These are phyloP conservation scores for Penicillium lagena DNA, from an alignment of 495 filamentous ascomycete species.

Conservation along the genomic window DNA sequence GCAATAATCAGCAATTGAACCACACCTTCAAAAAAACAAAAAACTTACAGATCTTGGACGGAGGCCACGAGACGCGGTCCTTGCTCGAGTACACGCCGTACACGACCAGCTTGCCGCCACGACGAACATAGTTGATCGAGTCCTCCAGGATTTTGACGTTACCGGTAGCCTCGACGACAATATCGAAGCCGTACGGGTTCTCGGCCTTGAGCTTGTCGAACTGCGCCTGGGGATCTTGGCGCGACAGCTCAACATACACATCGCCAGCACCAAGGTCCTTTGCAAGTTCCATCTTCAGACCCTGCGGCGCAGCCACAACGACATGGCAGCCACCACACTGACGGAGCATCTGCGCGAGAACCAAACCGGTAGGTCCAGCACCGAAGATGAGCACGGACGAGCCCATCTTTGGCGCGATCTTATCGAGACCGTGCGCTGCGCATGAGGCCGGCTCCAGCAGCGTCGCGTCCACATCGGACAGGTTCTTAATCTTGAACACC, in stretches of 20 bases:
- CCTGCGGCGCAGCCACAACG: constrained; percentile 58
- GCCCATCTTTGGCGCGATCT: constrained; percentile 62
- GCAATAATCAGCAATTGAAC: not conserved
- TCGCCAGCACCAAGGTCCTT: constrained; percentile 62
- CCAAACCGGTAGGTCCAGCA: constrained; percentile 61
- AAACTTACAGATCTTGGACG: constrained; percentile 55
- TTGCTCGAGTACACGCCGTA: constrained; percentile 60
- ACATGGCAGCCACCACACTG: constrained; percentile 60
- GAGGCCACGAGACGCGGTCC: constrained; percentile 57
- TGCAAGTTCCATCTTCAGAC: constrained; percentile 65
- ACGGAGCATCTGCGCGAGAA: constrained; percentile 55
- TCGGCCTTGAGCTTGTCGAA: constrained; percentile 56
- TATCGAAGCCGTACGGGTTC: constrained; percentile 68
- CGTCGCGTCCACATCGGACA: constrained; percentile 65
- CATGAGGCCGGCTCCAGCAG: constrained; percentile 68
- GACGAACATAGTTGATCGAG: constrained; percentile 59
- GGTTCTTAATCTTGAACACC: constrained; percentile 65
- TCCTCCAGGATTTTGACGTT: constrained; percentile 62
- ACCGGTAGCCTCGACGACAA: constrained; percentile 59
- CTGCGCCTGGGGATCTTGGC: constrained; percentile 47
- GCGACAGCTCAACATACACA: constrained; percentile 55
- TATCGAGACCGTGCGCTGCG: constrained; percentile 64
- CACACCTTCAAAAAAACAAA: not conserved
- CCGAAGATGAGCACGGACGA: constrained; percentile 62
- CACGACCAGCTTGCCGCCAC: constrained; percentile 63